Base-by-base conservation (phyloP, 1,284 basidiomycete genomes). In the Phlebopus sp. region DNA sequence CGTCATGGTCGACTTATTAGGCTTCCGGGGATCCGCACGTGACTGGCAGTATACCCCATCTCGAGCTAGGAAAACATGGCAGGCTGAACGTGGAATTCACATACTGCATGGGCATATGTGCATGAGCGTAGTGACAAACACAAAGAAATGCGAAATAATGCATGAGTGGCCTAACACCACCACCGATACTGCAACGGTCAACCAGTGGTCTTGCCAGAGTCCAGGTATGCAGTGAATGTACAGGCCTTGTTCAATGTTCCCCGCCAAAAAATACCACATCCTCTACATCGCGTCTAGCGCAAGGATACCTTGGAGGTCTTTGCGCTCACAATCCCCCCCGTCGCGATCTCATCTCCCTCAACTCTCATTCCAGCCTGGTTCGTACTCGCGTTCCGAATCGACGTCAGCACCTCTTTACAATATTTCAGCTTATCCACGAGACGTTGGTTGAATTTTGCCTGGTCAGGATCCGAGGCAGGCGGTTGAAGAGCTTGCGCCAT, bases 361-460 rank as follows among this genome's bases (percentile, higher is more conserved):
- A 34, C 46, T 8, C 10, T 8, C 27, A 29, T 29, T 2, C 37
- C 35, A 5, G 23, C 44, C 19, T 50, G 43, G n/a, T 42, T 54
- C 4, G 54, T 57, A 46, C 66, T 72, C 25, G 69, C 75, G 32
- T 70, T 72, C 29, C 74, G 71, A 54, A 89, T 89, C 49, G 79
- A 81, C 37, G 76, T 62, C 45, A 92, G 70, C 18, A 92, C 84
- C 61, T 91, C 89, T 61, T 84, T 84, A 71, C 84, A 89, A 66
- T 89, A 92, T 66, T 84, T 83, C 56, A 92, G 75, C 69, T 91
- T 91, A 52, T 85, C 85, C 25, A 89, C 64, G 17, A 92, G 66
- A 47, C 77, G 76, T 55, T 80, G 77, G 44, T 81, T 73, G 56
- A 81, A 78, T 66, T 84, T 86, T 45, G 73, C 70, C 49, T 79